Base-by-base conservation (phyloP, 768 basidiomycete species). In the Pleurotus giganteus region DNA sequence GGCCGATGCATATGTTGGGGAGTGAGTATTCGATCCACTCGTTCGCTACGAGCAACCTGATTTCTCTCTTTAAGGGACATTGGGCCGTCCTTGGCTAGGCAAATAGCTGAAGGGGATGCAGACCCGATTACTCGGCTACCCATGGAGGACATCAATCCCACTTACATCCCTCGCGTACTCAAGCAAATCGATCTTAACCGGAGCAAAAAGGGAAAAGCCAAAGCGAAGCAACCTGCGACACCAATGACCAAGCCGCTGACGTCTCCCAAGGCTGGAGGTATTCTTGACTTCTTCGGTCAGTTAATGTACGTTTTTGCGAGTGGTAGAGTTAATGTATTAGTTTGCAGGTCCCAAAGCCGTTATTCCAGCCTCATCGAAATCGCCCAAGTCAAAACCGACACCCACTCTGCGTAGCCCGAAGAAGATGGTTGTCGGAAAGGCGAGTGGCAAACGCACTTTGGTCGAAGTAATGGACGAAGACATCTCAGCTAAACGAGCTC, bases 121-220 rank as follows among this genome's bases (percentile, higher is more conserved):
- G 84, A 91, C 67, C 94, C 94, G 4, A 74, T 84, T 24, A 84
- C 84, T 26, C 75, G 80, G 36, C 61, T 79, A 43, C 81, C 85
- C 2, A 91, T 96, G 77, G 68, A 76, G 26, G 94, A 97, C 65
- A 91, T 92, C 69, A 85, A 90, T 63, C 85, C 88, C 12, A 62
- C 65, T 7, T 90, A 80, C 65, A 63, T 71, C 41, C 88, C 90
- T 52, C 69, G 78, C 57, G 66, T 70, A 3, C 68, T 79, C 57
- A 85, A 80, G 64, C 57, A 59, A 19, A 58, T 61, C 21, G 28
- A 42, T 12, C 12, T 47, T 24, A 50, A 47, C 19, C 24, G 36
- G 9, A 23, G 28, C 4, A 19, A 13, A 4, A 83, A 76, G 60
- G 73, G 69, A 29, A 85, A 85, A 63, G 78, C 71, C 24, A 84